Evolutionary conservation across 140 eudicot species (phyloP), one percentile per base, ranked within the genome.

Genomic region (Senecio squalidus): DNA sequence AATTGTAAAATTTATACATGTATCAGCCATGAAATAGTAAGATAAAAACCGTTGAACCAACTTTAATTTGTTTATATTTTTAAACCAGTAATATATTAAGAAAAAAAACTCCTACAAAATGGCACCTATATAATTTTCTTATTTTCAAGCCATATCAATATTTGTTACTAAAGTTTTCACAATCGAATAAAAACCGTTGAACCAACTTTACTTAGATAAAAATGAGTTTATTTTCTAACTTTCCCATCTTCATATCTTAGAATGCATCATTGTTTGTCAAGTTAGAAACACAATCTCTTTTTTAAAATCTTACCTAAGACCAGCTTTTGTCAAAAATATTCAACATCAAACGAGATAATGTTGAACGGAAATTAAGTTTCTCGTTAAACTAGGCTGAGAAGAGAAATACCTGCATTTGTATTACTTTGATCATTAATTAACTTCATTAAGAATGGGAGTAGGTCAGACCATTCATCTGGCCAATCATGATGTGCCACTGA

Each of bases 381-480:
- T 34, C 34, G 11, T 27, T 6, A 52, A 51, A 23, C 55, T 16
- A 68, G 25, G 24, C 10, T 51, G 7, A 55, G 43, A n/a, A 18
- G 25, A 44, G 8, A 46, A 67, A 57, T 70, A 86, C 98, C 95
- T 33, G 96, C 95, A 75, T 84, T 79, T 80, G 79, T 47, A 56
- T 92, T 92, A 51, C 73, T 77, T 64, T 77, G 95, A 65, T 88
- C 99, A 69, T 71, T 84, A 13, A 92, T 77, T 69, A 82, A 64
- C 75, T 79, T 81, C 71, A 92, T 11, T 33, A 92, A 74, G 41
- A 77, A 79, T n/a, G 96, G 92, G 18, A 92, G 64, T 24, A 92
- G 71, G 61, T 92, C 96, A 2, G 96, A 95, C 99, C 99, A 92
- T 67, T 88, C 93, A 68, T 87, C 96, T 30, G 99, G 99, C 96